Evolutionary conservation across 2,329 filamentous ascomycete species (phyloP), one percentile per base, ranked within the genome.

Genomic region (Huntiella moniliformis): DNA sequence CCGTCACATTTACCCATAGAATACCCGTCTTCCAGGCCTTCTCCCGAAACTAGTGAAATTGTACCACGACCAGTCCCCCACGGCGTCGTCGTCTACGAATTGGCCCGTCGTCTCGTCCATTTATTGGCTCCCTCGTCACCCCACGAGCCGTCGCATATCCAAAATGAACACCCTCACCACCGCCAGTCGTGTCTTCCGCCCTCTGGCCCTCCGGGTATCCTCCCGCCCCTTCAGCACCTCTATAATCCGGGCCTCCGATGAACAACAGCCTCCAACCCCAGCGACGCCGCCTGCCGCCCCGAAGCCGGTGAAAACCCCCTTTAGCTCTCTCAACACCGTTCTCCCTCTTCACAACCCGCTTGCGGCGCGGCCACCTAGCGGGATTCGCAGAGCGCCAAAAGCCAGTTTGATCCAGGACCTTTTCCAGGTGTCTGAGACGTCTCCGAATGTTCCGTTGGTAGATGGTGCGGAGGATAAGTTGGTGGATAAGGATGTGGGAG

Each of bases 151-250:
- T 16, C 31, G 7, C 28, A 31, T 11, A 18, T 16, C 12, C 34
- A 41, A 38, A 15, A 52, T 52, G 51, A 51, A 40, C 45, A 42
- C 47, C n/a, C 46, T 47, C 41, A 45, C 45, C 38, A 32, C 39
- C 33, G 45, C 44, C 36, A 45, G 46, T 31, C 44, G 51, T 3
- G 42, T 49, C 36, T 18, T 43, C 34, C 47, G 46, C 38, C 46
- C 49, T 12, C 15, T 36, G 31, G 31, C 10, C 15, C 32, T 15
- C 42, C 48, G 45, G 16, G 38, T 46, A 28, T 49, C 42, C 32
- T 34, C 46, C 51, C 34, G 50, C 52, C 50, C 51, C 54, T 48
- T 54, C 49, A 50, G 38, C 17, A 43, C 49, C 48, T 48, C 52
- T 40, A 46, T 53, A 51, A 47, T 45, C 48, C 41, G 48, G 49